Evolutionary conservation across 2,329 filamentous ascomycete species (phyloP), one percentile per base, ranked within the genome.

Genomic region (Penicillium nordicum): DNA sequence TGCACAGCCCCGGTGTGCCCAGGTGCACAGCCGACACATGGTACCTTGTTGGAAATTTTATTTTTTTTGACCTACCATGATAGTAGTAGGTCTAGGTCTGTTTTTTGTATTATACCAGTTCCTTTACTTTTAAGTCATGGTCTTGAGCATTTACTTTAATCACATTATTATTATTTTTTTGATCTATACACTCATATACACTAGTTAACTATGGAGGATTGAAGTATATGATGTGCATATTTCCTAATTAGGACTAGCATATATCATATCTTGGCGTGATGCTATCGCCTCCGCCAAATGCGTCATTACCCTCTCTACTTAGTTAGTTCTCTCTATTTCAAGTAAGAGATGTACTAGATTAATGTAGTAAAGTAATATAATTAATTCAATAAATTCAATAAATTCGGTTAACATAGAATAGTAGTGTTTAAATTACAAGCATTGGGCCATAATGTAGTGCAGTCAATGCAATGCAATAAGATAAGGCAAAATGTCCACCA

Each of bases 91-190:
- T 40, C 25, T 14, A 16, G 25, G 36, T 18, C 10, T 37, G 12
- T 34, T 41, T 16, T 16, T 41, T 54, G 45, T 50, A 55, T 23
- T 50, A 55, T 55, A 55, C 52, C 52, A 54, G 30, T 37, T 32
- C 50, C 27, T 29, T 42, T 18, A 10, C 38, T 32, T 32, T 8
- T 14, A 12, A 18, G 29, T 37, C 14, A 41, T 27, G n/a, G 27
- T 23, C 25, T 30, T 32, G 43, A 41, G 23, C 37, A 53, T 41
- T 21, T 47, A 53, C 18, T 32, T 37, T 53, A 48, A 48, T 48
- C 27, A 48, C 16, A 27, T 18, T 36, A 4, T 1, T 2, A 21
- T 21, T 21, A 21, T 30, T 25, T 5, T 30, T 21, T 21, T 5
- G 14, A 48, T 23, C 5, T n/a, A 16, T 32, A 32, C 1, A 30